Percentiles rank a stretch among this genome's conserved stretches.
phyloP scores from a whole-genome alignment of 192 early-diverging fungal genomes.

The Gryganskiella cystojenkinii region DNA sequence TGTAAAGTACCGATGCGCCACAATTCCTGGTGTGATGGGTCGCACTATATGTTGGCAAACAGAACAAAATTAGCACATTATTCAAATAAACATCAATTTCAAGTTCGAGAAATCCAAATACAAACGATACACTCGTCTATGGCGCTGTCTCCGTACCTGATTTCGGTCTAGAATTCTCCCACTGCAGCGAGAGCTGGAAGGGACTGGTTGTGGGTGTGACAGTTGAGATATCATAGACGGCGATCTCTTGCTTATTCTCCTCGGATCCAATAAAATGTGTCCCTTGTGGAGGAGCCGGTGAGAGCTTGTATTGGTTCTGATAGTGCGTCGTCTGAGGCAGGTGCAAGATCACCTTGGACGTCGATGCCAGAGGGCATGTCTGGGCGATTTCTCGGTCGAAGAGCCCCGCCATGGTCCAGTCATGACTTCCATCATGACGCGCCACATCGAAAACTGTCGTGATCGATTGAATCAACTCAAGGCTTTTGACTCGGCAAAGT shows the following conservation, averaged over 20 bases:
- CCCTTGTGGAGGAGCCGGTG: constrained; percentile 12
- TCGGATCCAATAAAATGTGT: constrained; percentile 19
- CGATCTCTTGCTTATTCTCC: constrained; percentile 32
- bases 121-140: too few species aligned
- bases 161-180: constrained; percentile 57
- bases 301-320: constrained; percentile 23
- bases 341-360: constrained; percentile 54
- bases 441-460: constrained; percentile 86
- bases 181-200: constrained; percentile 62
- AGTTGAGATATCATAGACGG: constrained; percentile 59
- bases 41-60: constrained; percentile 14
- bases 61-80: background rate
- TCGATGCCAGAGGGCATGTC: constrained; percentile 63
- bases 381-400: constrained; percentile 58
- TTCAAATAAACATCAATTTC: background rate
- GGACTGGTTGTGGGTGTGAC: background rate
- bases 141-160: constrained; percentile 62
- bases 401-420: constrained; percentile 62
- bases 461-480: constrained; percentile 79
- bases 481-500: constrained; percentile 55
- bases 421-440: constrained; percentile 55
- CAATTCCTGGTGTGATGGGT: constrained; percentile 55
- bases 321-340: constrained; percentile 36
- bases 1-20: constrained; percentile 72
- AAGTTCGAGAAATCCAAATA: background rate